Base-by-base conservation (phyloP, 1,284 basidiomycete genomes). In the Microbotryum lychnidis-dioicae region DNA sequence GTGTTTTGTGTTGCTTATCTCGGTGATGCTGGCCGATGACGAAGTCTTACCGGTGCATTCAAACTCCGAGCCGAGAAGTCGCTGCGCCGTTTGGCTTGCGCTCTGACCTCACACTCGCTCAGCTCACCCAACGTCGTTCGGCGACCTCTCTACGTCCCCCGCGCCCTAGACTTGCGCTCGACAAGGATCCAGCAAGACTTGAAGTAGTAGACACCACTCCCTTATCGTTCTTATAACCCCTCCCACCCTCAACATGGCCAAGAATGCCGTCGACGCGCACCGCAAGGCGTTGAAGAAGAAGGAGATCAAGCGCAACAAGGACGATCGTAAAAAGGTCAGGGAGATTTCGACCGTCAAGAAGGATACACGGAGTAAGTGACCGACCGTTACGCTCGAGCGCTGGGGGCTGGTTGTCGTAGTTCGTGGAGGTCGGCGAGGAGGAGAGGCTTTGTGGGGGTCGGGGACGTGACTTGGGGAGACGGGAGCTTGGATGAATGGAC, bases 181-280 rank as follows among this genome's bases (percentile, higher is more conserved):
- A 31, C 31, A 9, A 31, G 31, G 31, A 31, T 31, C 31, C 31
- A 9, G 9, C 31, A 31, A 31, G 31, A 31, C 31, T 2, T 31
- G 8, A 31, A 31, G 31, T 31, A 31, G 8, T 31, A 8, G 1
- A 10, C 31, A 42, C 37, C 10, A 42, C 37, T 12, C 37, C 37
- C 37, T 42, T 4, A 12, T 16, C 16, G 37, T 42, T 4, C 3
- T 42, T 18, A 29, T 16, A 42, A 4, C 46, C 25, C 25, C 53
- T 7, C 9, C 18, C 23, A 16, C 16, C n/a, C 23, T 18, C 33
- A 49, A 2, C 29, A 68, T 70, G 66, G 67, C 64, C 48, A 71
- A 70, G 50, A 74, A 76, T 56, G 72, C 75, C 5, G 75, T 72
- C 3, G 73, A 76, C 54, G 74, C 74, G 6, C 72, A 73, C 42